Conservation (phyloP, 768 basidiomycete species). For the Trametes elegans region DNA sequence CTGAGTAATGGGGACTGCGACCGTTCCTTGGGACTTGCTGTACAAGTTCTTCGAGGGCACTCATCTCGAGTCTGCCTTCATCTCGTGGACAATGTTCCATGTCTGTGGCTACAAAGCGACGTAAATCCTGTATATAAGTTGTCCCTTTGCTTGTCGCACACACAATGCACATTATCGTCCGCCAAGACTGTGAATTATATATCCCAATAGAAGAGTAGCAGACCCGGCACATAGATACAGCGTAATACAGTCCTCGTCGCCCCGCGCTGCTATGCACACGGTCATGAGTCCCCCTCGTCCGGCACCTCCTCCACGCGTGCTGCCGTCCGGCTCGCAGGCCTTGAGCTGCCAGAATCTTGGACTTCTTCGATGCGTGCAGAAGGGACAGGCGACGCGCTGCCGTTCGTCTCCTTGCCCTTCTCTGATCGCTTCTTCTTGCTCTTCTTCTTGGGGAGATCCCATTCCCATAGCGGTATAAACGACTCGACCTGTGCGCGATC, state of each 20-base stretch:
- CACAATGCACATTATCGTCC: not conserved
- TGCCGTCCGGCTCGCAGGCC: constrained; percentile 30
- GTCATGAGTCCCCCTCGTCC: constrained; percentile 31
- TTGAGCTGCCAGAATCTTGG: constrained; percentile 29
- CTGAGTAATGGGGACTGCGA: too few species aligned
- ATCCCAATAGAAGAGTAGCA: constrained; percentile 13
- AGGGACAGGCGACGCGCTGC: constrained; percentile 11
- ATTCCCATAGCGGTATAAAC: constrained; percentile 96
- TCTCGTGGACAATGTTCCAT: too few species aligned
- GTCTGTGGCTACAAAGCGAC: too few species aligned
- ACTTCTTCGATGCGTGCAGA: constrained; percentile 23
- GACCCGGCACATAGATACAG: constrained; percentile 21
- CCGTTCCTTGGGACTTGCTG: too few species aligned
- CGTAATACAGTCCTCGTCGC: constrained; percentile 9
- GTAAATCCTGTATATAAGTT: too few species aligned
- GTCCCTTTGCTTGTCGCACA: too few species aligned
- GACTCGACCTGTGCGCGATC: constrained; percentile 96
- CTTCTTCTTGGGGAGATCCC: constrained; percentile 79
- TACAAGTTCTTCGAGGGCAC: too few species aligned
- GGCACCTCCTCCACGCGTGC: constrained; percentile 33
- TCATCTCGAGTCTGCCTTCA: too few species aligned
- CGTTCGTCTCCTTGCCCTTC: constrained; percentile 36
- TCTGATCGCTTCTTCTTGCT: constrained; percentile 65
- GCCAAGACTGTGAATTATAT: not conserved
- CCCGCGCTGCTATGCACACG: not conserved